phyloP scores from a whole-genome alignment of 164 flowering plant genomes.

The Magnolia kwangsiensis region DNA sequence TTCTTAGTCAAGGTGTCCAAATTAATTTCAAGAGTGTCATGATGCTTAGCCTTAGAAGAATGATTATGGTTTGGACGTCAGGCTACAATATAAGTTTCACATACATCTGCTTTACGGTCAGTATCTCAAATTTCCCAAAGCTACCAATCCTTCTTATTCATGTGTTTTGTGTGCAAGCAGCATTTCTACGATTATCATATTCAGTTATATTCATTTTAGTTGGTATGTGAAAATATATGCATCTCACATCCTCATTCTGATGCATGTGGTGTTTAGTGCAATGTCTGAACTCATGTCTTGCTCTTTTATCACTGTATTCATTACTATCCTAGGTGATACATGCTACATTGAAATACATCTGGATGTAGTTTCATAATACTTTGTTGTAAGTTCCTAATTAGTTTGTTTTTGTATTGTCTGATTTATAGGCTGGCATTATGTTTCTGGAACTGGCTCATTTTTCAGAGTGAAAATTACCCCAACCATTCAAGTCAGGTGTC shows the following conservation, averaged over 20 bases:
- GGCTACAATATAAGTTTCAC: neutral
- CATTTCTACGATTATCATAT: neutral
- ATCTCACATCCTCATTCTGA: neutral
- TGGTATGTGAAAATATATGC: neutral
- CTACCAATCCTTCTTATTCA: neutral
- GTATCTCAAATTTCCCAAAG: neutral
- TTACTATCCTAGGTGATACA: neutral
- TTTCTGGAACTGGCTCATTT: neutral
- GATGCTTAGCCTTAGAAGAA: no score
- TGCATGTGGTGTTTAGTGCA: neutral
- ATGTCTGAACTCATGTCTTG: neutral
- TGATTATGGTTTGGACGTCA: no score
- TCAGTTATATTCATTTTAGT: neutral
- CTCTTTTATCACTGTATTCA: neutral
- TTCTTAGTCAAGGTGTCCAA: no score
- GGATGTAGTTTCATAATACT: neutral
- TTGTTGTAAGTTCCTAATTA: neutral
- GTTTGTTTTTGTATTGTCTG: neutral
- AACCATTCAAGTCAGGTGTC: neutral
- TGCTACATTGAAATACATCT: neutral
- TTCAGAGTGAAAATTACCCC: neutral
- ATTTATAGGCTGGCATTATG: neutral
- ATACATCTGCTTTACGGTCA: neutral
- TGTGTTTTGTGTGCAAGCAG: neutral
- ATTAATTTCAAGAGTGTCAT: no score